phyloP scores from a whole-genome alignment of 495 filamentous ascomycete genomes.

The Daldinia decipiens region DNA sequence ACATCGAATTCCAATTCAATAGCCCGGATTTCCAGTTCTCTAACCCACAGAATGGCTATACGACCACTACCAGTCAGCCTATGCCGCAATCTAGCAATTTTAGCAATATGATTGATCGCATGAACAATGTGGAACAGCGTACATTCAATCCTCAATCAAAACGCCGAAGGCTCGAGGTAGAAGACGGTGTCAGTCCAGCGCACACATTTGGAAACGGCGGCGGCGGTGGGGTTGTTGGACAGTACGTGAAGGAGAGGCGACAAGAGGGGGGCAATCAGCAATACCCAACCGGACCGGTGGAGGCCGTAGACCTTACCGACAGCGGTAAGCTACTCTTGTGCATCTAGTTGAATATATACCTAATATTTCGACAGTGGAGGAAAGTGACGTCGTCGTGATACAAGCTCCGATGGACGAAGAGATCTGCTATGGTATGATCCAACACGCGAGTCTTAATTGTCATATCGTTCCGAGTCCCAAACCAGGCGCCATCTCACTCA shows the following conservation, averaged over 20 bases:
- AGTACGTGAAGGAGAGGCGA: constrained; percentile 69
- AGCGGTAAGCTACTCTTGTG: constrained; percentile 51
- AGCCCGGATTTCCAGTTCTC: constrained; percentile 50
- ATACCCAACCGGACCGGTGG: constrained; percentile 43
- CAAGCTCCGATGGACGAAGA: constrained; percentile 62
- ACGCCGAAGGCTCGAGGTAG: constrained; percentile 67
- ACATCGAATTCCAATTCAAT: constrained; percentile 45
- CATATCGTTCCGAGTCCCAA: constrained; percentile 71
- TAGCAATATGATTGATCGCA: constrained; percentile 67
- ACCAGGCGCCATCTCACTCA: constrained; percentile 63
- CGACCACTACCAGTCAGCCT: constrained; percentile 16
- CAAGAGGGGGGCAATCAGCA: constrained; percentile 57
- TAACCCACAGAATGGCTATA: constrained; percentile 43
- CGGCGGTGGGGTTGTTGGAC: constrained; percentile 68
- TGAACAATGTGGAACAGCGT: constrained; percentile 77
- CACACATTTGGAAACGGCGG: constrained; percentile 55
- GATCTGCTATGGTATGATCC: constrained; percentile 87
- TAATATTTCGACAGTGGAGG: constrained; percentile 51
- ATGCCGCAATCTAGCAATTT: constrained; percentile 50
- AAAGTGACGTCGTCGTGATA: constrained; percentile 64
- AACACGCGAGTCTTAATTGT: constrained; percentile 73
- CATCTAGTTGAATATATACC: not conserved
- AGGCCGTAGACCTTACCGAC: constrained; percentile 74
- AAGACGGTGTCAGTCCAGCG: constrained; percentile 56
- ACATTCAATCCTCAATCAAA: constrained; percentile 67